Conservation (phyloP, 192 early-diverging fungal species). For the Podochytrium sp. region DNA sequence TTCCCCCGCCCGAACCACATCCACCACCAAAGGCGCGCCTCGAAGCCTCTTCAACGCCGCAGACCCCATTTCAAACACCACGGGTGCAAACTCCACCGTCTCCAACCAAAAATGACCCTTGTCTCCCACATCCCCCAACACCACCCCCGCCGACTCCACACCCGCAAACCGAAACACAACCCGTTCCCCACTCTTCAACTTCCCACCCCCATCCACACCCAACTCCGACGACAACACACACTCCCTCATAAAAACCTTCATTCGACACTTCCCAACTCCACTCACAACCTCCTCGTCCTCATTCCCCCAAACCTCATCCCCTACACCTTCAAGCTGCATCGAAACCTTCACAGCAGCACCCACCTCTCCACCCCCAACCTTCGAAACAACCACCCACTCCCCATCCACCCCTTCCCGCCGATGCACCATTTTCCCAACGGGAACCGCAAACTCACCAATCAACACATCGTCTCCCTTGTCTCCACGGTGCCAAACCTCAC, state of each 20-base stretch:
- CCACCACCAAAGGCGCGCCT: too few species aligned
- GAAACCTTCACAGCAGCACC: slow-evolving; percentile 35
- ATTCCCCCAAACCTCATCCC: slow-evolving; percentile 1
- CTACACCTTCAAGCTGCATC: slow-evolving; percentile 17
- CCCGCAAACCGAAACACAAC: not conserved
- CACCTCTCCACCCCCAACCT: not conserved
- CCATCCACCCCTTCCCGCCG: slow-evolving; percentile 24
- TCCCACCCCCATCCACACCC: not conserved
- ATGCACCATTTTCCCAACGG: slow-evolving; percentile 22
- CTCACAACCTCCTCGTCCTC: not conserved
- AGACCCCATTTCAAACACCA: too few species aligned
- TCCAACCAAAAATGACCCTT: too few species aligned
- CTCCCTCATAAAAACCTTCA: slow-evolving; percentile 9
- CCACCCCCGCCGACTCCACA: too few species aligned
- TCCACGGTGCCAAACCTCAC: slow-evolving; percentile 43
- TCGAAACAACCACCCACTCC: slow-evolving; percentile 31
- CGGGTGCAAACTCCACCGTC: too few species aligned
- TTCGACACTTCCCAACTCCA: not conserved
- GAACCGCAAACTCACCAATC: slow-evolving; percentile 42
- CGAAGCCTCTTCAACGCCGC: too few species aligned
- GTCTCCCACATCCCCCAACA: too few species aligned
- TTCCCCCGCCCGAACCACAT: too few species aligned
- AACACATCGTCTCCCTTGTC: slow-evolving; percentile 23
- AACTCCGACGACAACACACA: not conserved
- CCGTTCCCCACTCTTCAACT: not conserved